Evolutionary conservation across 768 basidiomycete species (phyloP).

Genomic region (Amanita muscaria): DNA sequence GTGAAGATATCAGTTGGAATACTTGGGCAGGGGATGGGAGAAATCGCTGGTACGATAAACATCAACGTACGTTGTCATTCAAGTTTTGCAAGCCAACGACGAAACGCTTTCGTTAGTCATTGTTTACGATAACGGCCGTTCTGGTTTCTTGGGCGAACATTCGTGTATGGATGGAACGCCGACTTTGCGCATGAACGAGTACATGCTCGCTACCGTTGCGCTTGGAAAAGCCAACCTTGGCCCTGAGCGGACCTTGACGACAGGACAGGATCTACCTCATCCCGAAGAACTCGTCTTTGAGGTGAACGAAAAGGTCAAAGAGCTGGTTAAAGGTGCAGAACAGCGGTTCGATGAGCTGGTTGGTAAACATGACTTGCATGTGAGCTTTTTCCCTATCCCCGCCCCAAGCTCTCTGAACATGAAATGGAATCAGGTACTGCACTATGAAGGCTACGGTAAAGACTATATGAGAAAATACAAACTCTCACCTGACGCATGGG

Average conservation of each 20-base stretch:
- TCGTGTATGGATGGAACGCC: slow-evolving; percentile 93
- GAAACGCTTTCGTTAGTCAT: slow-evolving; percentile 46
- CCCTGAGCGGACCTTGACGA: slow-evolving; percentile 26
- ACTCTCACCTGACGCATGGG: slow-evolving; percentile 90
- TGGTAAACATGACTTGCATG: slow-evolving; percentile 69
- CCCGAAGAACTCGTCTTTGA: slow-evolving; percentile 68
- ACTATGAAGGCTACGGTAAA: slow-evolving; percentile 89
- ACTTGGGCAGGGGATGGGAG: slow-evolving; percentile 87
- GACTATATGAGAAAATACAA: slow-evolving; percentile 73
- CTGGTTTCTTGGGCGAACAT: slow-evolving; percentile 86
- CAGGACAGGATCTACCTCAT: slow-evolving; percentile 32
- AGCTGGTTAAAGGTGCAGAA: slow-evolving; percentile 50
- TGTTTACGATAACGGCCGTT: slow-evolving; percentile 91
- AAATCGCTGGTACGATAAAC: slow-evolving; percentile 96
- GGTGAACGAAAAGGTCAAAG: slow-evolving; percentile 44
- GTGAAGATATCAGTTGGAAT: slow-evolving; percentile 74
- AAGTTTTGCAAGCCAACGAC: neutral
- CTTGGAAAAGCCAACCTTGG: slow-evolving; percentile 72
- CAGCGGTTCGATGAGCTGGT: slow-evolving; percentile 70
- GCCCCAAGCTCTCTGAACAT: neutral
- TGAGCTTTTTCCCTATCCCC: slow-evolving; percentile 22
- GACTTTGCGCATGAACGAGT: slow-evolving; percentile 93
- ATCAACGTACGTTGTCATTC: slow-evolving; percentile 58
- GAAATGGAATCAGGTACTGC: slow-evolving; percentile 44
- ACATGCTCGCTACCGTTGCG: slow-evolving; percentile 69